phyloP scores from a whole-genome alignment of 495 filamentous ascomycete genomes.

The Emericellopsis terricola region DNA sequence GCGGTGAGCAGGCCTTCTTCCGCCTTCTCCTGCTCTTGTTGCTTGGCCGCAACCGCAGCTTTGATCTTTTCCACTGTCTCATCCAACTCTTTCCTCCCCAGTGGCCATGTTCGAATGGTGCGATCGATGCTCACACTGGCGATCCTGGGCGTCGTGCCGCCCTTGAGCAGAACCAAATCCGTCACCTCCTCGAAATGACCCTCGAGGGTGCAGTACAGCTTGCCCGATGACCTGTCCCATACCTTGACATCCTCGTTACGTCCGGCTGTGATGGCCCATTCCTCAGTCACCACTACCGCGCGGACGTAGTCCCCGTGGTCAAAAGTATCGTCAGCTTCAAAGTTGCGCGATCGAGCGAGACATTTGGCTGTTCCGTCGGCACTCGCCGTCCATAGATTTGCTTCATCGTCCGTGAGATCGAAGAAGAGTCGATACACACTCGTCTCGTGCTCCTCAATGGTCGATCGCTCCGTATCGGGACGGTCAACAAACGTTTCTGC shows the following conservation, averaged over 20 bases:
- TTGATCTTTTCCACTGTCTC: constrained; percentile 31
- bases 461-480: constrained; percentile 25
- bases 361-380: constrained; percentile 72
- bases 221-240: constrained; percentile 60
- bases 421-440: constrained; percentile 66
- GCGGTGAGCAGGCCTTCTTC: constrained; percentile 41
- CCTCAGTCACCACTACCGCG: constrained; percentile 51
- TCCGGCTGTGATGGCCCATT: constrained; percentile 83
- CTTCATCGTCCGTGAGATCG: constrained; percentile 23
- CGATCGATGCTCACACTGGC: constrained; percentile 71
- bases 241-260: constrained; percentile 82
- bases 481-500: constrained; percentile 16
- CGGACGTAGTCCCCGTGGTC: constrained; percentile 79
- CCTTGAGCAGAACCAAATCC: constrained; percentile 46
- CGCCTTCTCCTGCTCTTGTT: constrained; percentile 27
- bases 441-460: constrained; percentile 72
- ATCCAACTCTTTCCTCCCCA: constrained; percentile 45
- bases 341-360: constrained; percentile 43
- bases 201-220: constrained; percentile 55
- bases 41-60: neutral
- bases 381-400: constrained; percentile 62
- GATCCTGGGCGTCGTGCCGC: constrained; percentile 10
- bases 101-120: constrained; percentile 66
- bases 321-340: constrained; percentile 51
- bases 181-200: constrained; percentile 93